Evolutionary conservation across 1,284 basidiomycete genomes (phyloP).

Genomic region (Phellinidium pouzarii): DNA sequence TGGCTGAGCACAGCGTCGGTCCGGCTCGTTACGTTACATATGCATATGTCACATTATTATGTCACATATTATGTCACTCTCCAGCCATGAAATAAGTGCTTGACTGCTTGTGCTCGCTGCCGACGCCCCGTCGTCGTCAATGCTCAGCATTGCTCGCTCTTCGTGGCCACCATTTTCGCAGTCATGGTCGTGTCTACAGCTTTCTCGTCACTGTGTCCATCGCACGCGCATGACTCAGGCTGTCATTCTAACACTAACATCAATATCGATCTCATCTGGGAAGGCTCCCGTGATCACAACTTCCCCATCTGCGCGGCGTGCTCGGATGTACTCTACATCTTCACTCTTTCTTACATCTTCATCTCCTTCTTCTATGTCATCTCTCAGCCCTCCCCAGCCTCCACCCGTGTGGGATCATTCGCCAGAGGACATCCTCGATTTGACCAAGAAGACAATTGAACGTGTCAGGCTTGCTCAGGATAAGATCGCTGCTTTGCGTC

Average conservation of each 20-base stretch:
- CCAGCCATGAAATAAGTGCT: too few species aligned
- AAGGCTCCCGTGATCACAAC: too few species aligned
- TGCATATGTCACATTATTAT: background rate
- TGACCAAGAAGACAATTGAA: slow-evolving; percentile 56
- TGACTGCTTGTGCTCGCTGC: background rate
- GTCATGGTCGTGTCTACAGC: background rate
- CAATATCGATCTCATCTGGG: background rate
- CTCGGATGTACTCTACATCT: background rate
- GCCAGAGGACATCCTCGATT: slow-evolving; percentile 47
- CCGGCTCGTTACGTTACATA: background rate
- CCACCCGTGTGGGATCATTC: slow-evolving; percentile 67
- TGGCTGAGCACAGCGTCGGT: background rate
- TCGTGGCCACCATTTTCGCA: background rate
- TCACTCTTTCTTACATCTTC: slow-evolving; percentile 19
- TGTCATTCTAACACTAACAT: background rate
- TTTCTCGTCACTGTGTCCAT: background rate
- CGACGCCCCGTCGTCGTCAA: background rate
- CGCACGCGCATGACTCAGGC: too few species aligned
- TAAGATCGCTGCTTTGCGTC: slow-evolving; percentile 52
- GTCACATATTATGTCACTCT: too few species aligned
- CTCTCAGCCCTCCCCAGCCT: slow-evolving; percentile 57
- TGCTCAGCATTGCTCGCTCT: background rate
- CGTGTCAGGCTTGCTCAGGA: slow-evolving; percentile 51
- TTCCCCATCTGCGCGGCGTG: too few species aligned
- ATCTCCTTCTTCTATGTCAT: slow-evolving; percentile 33